Base-by-base conservation (phyloP, 257 asterid species). In the Haberlea rhodopensis region DNA sequence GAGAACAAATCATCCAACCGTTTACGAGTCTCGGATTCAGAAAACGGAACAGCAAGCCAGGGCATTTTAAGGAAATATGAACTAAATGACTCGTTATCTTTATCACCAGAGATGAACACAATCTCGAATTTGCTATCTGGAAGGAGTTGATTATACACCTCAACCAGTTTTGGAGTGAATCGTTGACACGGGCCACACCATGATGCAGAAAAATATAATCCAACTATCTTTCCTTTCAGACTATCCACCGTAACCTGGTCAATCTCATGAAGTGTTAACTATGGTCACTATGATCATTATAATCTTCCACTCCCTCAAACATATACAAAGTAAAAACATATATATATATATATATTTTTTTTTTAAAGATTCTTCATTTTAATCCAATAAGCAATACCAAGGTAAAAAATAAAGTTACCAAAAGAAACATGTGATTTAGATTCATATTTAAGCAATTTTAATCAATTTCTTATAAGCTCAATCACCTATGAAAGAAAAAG, bases 101-200 rank as follows among this genome's bases (percentile, higher is more conserved):
- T 60, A 65, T 89, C 97, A 16, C 57, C 81, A 5, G 97, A 85
- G 43, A 87, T 15, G 56, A 87, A 92, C 13, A 92, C 89, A 28
- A 85, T 60, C 83, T 89, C 99, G 57, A 92, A 79, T 27, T 78
- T 73, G 60, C 75, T 75, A 57, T 37, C 69, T 2, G 90, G 73
- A 37, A 54, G 73, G 75, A 92, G 84, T 52, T 80, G 86, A 51
- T 81, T 77, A 79, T 89, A 92, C 60, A 66, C 87, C 73, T 85
- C 89, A n/a, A 79, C 81, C 69, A 89, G 79, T 1, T 40, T 75
- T 0, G 96, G 97, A 28, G 99, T 89, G 71, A 89, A 89, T 0
- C 71, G 75, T 18, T 56, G 91, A 77, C 99, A 92, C 0, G 97
- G 96, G 21, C 96, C 96, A 40, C 99, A 92, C 97, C 96, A 92